phyloP scores from a whole-genome alignment of 345 rosid species.

The Hirschfeldia incana region DNA sequence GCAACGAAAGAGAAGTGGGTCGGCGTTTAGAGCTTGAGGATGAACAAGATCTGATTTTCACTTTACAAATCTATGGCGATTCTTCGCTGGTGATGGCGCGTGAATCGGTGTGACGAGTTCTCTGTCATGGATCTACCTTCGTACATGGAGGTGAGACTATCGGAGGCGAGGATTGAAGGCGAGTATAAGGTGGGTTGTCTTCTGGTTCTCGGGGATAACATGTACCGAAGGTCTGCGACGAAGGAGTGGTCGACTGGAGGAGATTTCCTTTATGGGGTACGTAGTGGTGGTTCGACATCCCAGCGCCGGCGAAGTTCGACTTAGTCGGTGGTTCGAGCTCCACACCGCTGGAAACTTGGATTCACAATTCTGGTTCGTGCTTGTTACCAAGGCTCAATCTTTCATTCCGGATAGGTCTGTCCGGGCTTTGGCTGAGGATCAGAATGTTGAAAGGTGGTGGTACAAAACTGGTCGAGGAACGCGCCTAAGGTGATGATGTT shows the following conservation, averaged over 20 bases:
- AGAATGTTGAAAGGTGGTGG: not conserved
- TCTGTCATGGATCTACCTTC: too few species aligned
- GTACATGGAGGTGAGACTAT: not conserved
- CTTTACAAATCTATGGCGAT: not conserved
- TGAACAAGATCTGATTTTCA: not conserved
- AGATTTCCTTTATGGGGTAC: not conserved
- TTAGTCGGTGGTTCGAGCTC: not conserved
- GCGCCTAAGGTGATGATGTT: not conserved
- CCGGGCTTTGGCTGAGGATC: not conserved
- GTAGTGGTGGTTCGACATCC: not conserved
- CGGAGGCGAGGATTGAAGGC: not conserved
- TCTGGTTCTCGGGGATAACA: not conserved
- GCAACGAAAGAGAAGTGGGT: not conserved
- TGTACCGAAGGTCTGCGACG: not conserved
- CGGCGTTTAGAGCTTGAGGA: not conserved
- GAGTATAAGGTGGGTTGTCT: not conserved
- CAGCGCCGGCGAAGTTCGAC: not conserved
- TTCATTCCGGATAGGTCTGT: not conserved
- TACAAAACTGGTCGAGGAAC: not conserved
- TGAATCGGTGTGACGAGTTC: not conserved
- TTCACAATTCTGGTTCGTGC: not conserved
- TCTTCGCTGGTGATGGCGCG: not conserved
- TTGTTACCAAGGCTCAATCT: not conserved
- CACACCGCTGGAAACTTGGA: not conserved
- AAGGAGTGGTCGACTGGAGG: not conserved